phyloP scores from a whole-genome alignment of 257 asterid species.

The Nicotiana undulata region DNA sequence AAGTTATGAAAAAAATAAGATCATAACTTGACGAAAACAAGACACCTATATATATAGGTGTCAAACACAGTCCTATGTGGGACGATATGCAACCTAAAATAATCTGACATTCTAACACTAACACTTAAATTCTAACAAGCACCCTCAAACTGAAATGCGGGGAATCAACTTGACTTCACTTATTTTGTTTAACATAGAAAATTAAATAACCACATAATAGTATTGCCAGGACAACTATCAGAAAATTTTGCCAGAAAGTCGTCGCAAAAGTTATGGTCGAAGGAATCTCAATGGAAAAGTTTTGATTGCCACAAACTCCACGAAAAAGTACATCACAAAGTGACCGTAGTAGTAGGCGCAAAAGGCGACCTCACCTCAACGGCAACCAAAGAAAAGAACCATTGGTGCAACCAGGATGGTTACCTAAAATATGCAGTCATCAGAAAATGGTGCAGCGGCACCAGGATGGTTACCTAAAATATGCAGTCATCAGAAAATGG shows the following conservation, averaged over 20 bases:
- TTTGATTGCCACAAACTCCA: neutral
- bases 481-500: neutral
- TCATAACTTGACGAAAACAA: neutral
- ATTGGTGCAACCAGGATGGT: neutral
- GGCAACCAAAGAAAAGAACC: neutral
- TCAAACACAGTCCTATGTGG: neutral
- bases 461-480: neutral
- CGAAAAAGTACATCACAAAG: neutral
- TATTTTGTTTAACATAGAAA: neutral
- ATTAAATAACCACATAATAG: constrained; percentile 1
- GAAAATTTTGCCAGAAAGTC: neutral
- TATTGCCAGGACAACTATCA: neutral
- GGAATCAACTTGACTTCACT: neutral
- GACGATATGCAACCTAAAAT: neutral
- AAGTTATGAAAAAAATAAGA: neutral
- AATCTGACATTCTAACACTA: neutral
- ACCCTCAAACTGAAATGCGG: neutral
- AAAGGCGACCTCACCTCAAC: neutral
- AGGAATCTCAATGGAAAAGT: neutral
- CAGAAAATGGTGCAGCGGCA: neutral
- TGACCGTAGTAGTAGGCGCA: neutral
- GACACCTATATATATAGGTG: neutral
- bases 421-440: neutral
- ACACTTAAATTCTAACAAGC: neutral
- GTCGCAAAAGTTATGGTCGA: neutral